A percentile compares a stretch with the other conserved stretches of the same genome.
Evolutionary conservation across 805 yeast genomes (phyloP).

Genomic region (Maudiozyma saulgeensis): DNA sequence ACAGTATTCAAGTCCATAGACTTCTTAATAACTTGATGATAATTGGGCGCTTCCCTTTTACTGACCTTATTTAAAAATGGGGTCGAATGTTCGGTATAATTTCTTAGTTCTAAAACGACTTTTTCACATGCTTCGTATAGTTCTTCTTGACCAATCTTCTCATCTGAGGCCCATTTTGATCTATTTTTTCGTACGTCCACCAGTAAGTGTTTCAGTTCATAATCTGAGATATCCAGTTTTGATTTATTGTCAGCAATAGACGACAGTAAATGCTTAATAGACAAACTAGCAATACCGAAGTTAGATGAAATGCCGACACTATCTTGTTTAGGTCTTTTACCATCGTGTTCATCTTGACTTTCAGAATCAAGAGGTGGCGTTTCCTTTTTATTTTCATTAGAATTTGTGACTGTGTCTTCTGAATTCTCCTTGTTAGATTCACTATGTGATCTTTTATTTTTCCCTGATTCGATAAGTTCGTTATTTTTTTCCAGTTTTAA

Average conservation of each 20-base stretch:
- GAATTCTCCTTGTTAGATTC: conserved; percentile 15
- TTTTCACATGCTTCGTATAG: conserved; percentile 95
- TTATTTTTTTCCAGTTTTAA: conserved; percentile 74
- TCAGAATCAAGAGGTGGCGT: conserved; percentile 11
- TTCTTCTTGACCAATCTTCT: conserved; percentile 93
- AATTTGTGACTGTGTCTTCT: conserved; percentile 20
- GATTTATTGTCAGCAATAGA: conserved; percentile 75
- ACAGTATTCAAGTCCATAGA: conserved; percentile 98
- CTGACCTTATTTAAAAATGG: conserved; percentile 94
- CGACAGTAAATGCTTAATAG: conserved; percentile 69
- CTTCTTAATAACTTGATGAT: conserved; percentile 75
- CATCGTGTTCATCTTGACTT: conserved; percentile 6
- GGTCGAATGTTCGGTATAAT: conserved; percentile 92
- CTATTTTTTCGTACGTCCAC: conserved; percentile 90
- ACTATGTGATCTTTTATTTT: conserved; percentile 15
- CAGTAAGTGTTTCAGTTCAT: conserved; percentile 73
- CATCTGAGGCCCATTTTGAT: conserved; percentile 97
- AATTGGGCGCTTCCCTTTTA: conserved; percentile 96
- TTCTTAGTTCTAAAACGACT: conserved; percentile 80
- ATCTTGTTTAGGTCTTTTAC: conserved; percentile 21
- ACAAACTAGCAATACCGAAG: conserved; percentile 65
- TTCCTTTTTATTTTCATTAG: conserved; percentile 26
- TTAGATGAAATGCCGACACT: conserved; percentile 32
- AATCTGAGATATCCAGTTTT: conserved; percentile 63
- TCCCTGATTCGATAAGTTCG: conserved; percentile 40